Percentiles rank a stretch among this genome's conserved stretches.
Conservation (phyloP, 1,139 yeast genomes). For the Casaregolazyma lundiana region DNA sequence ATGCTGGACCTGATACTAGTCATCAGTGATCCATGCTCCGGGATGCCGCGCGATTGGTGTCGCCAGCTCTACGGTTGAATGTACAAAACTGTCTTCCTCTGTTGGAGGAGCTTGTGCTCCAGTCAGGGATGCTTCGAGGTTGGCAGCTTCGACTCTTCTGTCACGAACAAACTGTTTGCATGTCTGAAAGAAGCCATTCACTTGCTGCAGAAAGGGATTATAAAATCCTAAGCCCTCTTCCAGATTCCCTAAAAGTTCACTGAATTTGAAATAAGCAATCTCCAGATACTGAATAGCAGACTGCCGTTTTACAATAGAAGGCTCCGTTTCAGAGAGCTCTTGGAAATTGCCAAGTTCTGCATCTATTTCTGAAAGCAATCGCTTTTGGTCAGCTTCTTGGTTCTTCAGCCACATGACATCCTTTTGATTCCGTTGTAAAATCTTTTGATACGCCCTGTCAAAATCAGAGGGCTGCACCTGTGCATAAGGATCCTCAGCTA, state of each 20-base stretch:
- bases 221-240: constrained; percentile 71
- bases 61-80: constrained; percentile 1
- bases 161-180: constrained; percentile 52
- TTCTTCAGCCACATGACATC: constrained; percentile 40
- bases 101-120: not conserved
- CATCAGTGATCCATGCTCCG: constrained; percentile 34
- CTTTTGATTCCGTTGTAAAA: constrained; percentile 35
- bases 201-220: constrained; percentile 52
- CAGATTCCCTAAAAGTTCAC: constrained; percentile 55
- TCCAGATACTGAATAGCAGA: constrained; percentile 53
- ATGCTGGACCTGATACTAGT: constrained; percentile 2
- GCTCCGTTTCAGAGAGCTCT: constrained; percentile 28
- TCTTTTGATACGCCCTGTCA: constrained; percentile 29
- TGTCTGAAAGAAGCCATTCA: constrained; percentile 44
- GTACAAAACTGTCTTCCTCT: not conserved
- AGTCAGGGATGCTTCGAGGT: constrained; percentile 36
- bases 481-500: constrained; percentile 20
- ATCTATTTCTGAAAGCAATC: constrained; percentile 44
- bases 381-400: constrained; percentile 41
- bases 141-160: constrained; percentile 53
- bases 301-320: constrained; percentile 40
- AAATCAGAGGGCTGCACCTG: constrained; percentile 29
- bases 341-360: constrained; percentile 40
- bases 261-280: constrained; percentile 47
- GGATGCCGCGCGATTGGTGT: constrained; percentile 14